These are phyloP conservation scores for Ceratobasidium sp. DNA, from an alignment of 1,284 basidiomycete genomes.

Conservation along the genomic window DNA sequence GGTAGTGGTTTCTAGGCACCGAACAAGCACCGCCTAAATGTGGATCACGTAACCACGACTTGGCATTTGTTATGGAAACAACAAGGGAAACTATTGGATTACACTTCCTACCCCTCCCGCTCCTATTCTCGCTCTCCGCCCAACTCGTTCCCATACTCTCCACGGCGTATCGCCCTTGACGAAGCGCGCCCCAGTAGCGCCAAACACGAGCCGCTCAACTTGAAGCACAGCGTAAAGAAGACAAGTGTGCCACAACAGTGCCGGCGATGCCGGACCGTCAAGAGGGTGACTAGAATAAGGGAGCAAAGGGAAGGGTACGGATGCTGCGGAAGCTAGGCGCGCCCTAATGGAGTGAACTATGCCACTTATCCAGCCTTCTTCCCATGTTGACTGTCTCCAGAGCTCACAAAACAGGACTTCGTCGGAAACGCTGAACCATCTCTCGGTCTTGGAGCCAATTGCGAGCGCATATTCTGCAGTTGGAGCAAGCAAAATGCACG, in stretches of 20 bases:
- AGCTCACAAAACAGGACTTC: constrained; percentile 51
- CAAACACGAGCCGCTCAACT: constrained; percentile 53
- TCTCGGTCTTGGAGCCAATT: constrained; percentile 48
- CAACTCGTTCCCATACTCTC: constrained; percentile 53
- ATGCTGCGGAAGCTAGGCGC: constrained; percentile 40
- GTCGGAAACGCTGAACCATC: constrained; percentile 49
- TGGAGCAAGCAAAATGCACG: constrained; percentile 57
- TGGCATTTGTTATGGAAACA: background rate
- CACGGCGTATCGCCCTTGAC: constrained; percentile 60
- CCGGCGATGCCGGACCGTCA: background rate
- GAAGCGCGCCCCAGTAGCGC: constrained; percentile 51
- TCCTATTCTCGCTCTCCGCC: constrained; percentile 29
- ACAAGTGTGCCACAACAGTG: constrained; percentile 44
- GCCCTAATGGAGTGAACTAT: constrained; percentile 38
- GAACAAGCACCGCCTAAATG: too few species aligned
- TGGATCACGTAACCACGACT: background rate
- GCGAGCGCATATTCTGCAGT: constrained; percentile 55
- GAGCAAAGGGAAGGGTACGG: constrained; percentile 39
- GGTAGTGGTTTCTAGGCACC: too few species aligned
- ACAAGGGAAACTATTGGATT: background rate
- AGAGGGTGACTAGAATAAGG: constrained; percentile 39
- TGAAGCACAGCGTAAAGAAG: constrained; percentile 48
- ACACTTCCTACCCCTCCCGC: constrained; percentile 17
- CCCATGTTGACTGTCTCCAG: constrained; percentile 47
- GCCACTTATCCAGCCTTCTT: constrained; percentile 32